Evolutionary conservation across 441 rosid genomes (phyloP).

Genomic region (Arabidopsis hybrid): DNA sequence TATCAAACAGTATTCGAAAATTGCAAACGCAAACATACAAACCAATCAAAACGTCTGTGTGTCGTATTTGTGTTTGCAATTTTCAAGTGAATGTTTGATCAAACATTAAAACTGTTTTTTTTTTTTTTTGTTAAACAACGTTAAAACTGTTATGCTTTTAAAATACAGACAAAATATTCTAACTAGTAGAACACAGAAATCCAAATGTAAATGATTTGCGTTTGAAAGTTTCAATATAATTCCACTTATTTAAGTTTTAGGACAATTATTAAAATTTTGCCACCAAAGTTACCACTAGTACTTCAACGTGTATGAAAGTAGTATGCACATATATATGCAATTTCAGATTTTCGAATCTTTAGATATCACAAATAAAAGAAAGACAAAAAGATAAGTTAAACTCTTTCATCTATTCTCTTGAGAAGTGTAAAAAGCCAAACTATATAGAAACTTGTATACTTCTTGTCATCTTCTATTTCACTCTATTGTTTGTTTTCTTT

Average conservation of each 20-base stretch:
- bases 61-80: neutral
- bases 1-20: neutral
- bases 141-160: neutral
- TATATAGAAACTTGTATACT: slow-evolving; percentile 29
- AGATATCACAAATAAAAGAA: slow-evolving; percentile 17
- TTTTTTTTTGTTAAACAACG: too few relatives aligned
- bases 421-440: slow-evolving; percentile 20
- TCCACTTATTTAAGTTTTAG: neutral
- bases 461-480: slow-evolving; percentile 43
- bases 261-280: slow-evolving; percentile 23
- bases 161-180: neutral
- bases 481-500: slow-evolving; percentile 9
- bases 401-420: slow-evolving; percentile 23
- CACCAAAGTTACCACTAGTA: slow-evolving; percentile 14
- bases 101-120: too few relatives aligned
- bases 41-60: neutral
- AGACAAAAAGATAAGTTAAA: slow-evolving; percentile 36
- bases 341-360: slow-evolving; percentile 37
- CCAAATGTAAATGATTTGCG: slow-evolving; percentile 25
- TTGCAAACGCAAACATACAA: neutral
- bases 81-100: neutral
- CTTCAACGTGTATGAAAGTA: slow-evolving; percentile 6
- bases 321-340: slow-evolving; percentile 18
- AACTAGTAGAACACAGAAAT: neutral
- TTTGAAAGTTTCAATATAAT: slow-evolving; percentile 23